Conservation (phyloP, 2,329 filamentous ascomycete genomes). For the Torrubiellomyces zombiae region DNA sequence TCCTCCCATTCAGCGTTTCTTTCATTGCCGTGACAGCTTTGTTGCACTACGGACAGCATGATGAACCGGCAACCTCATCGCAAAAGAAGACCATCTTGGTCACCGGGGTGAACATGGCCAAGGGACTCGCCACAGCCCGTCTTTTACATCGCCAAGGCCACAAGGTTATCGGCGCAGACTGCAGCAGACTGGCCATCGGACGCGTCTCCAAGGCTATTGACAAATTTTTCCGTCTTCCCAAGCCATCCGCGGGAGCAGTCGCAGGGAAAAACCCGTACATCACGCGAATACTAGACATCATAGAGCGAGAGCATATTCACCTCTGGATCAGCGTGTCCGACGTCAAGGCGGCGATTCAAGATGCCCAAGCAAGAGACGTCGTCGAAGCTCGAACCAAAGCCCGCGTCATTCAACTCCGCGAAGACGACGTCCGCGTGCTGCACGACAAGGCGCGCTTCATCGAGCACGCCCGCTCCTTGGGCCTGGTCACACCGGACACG, state of each 20-base stretch:
- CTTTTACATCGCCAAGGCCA: constrained; percentile 48
- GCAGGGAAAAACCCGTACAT: constrained; percentile 31
- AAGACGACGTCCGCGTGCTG: constrained; percentile 36
- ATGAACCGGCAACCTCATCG: neutral
- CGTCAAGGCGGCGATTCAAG: constrained; percentile 47
- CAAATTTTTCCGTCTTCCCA: constrained; percentile 32
- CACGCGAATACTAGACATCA: constrained; percentile 37
- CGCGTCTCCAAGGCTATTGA: constrained; percentile 40
- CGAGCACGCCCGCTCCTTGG: constrained; percentile 33
- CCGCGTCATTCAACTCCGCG: constrained; percentile 46
- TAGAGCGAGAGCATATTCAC: constrained; percentile 43
- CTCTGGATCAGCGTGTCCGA: constrained; percentile 62
- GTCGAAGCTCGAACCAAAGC: constrained; percentile 41
- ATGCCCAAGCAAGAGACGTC: constrained; percentile 45
- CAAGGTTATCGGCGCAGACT: constrained; percentile 56
- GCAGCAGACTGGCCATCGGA: constrained; percentile 33
- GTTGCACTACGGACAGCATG: constrained; percentile 1
- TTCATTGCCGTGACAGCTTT: constrained; percentile 18
- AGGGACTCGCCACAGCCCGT: constrained; percentile 50
- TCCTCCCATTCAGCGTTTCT: constrained; percentile 31
- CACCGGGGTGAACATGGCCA: constrained; percentile 57
- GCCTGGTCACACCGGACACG: constrained; percentile 35
- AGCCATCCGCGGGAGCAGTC: constrained; percentile 7
- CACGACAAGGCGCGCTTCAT: constrained; percentile 53
- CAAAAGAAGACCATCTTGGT: constrained; percentile 39